Conservation (phyloP, 179 eudicot species). For the Silene coronaria region DNA sequence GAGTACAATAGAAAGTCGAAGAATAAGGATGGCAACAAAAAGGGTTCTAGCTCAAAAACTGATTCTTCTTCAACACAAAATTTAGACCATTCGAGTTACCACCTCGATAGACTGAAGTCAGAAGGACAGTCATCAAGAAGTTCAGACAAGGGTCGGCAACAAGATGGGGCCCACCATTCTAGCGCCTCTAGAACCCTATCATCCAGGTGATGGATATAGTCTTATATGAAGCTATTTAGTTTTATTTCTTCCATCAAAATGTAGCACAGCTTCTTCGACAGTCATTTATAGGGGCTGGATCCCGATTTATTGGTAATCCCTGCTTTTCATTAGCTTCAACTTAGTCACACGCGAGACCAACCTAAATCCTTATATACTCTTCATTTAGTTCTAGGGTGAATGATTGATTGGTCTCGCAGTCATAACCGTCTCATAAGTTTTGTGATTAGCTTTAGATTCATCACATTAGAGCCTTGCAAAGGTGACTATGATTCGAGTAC, state of each 20-base stretch:
- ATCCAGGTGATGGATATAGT: conserved; percentile 40
- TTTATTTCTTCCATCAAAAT: conserved; percentile 3
- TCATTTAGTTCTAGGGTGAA: neutral
- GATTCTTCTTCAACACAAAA: conserved; percentile 20
- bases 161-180: conserved; percentile 30
- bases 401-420: neutral
- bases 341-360: neutral
- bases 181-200: conserved; percentile 38
- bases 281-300: conserved; percentile 4
- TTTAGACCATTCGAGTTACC: conserved; percentile 21
- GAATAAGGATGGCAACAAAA: conserved; percentile 15
- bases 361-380: no score
- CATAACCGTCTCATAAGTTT: neutral
- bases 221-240: neutral
- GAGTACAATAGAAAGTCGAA: conserved; percentile 16
- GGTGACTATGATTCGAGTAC: no score
- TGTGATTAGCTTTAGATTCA: conserved; percentile 16
- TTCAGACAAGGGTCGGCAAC: conserved; percentile 37
- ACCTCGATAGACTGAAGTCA: conserved; percentile 38
- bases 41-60: conserved; percentile 20
- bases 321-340: conserved; percentile 18
- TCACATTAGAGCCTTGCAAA: no score
- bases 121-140: conserved; percentile 37
- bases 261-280: conserved; percentile 16
- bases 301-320: neutral